A percentile compares a stretch with the other conserved stretches of the same genome.
phyloP scores from a whole-genome alignment of 345 rosid species.

The Eutrema heterophyllum region DNA sequence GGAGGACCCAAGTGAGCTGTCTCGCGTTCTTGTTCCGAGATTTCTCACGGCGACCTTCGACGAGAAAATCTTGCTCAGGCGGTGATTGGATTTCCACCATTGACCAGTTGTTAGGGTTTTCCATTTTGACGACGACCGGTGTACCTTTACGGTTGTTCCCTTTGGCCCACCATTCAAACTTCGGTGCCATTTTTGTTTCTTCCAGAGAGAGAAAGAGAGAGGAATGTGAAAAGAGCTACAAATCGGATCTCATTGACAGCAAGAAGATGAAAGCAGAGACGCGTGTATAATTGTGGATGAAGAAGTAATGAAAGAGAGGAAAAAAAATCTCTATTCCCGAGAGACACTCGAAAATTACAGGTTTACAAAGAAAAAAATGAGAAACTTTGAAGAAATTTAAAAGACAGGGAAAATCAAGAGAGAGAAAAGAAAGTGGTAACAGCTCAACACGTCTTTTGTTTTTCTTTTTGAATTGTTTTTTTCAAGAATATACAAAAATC shows the following conservation, averaged over 20 bases:
- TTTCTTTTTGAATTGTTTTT: neutral
- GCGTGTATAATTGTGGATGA: constrained; percentile 42
- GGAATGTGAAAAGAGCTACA: constrained; percentile 15
- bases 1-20: constrained; percentile 97
- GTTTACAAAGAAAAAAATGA: constrained; percentile 28
- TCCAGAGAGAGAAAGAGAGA: neutral
- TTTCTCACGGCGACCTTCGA: constrained; percentile 39
- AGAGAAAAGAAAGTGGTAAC: constrained; percentile 38
- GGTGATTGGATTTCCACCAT: constrained; percentile 89
- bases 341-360: neutral
- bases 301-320: neutral
- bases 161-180: constrained; percentile 80
- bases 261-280: constrained; percentile 11
- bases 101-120: constrained; percentile 98
- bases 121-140: constrained; percentile 97
- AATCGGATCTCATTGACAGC: constrained; percentile 41
- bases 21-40: constrained; percentile 85
- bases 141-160: constrained; percentile 71
- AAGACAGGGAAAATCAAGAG: neutral
- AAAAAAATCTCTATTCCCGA: constrained; percentile 31
- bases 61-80: constrained; percentile 65
- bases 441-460: constrained; percentile 64
- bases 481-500: constrained; percentile 9
- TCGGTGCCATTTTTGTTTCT: constrained; percentile 57
- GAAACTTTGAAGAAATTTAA: neutral